Conservation (phyloP, 1,284 basidiomycete genomes). For the Stygiomarasmius scandens region DNA sequence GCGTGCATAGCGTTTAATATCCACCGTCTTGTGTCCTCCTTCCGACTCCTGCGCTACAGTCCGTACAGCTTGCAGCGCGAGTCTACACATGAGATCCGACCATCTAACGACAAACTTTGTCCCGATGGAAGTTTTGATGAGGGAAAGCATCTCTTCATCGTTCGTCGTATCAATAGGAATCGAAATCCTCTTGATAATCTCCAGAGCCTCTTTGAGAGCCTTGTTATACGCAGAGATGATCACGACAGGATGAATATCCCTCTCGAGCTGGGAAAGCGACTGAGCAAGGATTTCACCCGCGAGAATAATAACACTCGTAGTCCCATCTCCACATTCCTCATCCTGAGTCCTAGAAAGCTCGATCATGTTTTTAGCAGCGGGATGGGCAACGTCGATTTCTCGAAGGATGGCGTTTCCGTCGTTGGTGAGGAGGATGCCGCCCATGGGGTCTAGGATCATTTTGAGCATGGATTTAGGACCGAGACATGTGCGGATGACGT, state of each 20-base stretch:
- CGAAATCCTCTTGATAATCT: constrained; percentile 87
- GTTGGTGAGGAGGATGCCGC: constrained; percentile 95
- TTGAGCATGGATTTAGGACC: constrained; percentile 99
- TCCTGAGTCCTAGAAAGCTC: constrained; percentile 97
- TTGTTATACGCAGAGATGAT: constrained; percentile 99
- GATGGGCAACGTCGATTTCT: constrained; percentile 98
- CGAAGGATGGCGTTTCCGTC: constrained; percentile 97
- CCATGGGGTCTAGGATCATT: constrained; percentile 99
- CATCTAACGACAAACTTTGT: constrained; percentile 97
- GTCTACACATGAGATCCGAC: constrained; percentile 96
- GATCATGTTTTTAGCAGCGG: constrained; percentile 99
- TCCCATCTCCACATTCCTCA: constrained; percentile 98
- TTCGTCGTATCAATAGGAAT: constrained; percentile 87
- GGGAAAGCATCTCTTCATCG: constrained; percentile 91
- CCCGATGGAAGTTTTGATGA: constrained; percentile 99
- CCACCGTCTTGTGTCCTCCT: constrained; percentile 81
- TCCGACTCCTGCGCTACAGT: constrained; percentile 77
- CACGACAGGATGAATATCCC: constrained; percentile 97
- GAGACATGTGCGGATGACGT: constrained; percentile 98
- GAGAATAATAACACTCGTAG: constrained; percentile 96
- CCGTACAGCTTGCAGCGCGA: constrained; percentile 91
- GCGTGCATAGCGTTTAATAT: constrained; percentile 97
- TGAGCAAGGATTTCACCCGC: constrained; percentile 99
- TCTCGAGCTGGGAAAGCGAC: constrained; percentile 89
- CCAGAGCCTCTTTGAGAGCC: constrained; percentile 89